Evolutionary conservation across 192 early-diverging fungal species (phyloP).

Genomic region (Dimargaris verticillata): DNA sequence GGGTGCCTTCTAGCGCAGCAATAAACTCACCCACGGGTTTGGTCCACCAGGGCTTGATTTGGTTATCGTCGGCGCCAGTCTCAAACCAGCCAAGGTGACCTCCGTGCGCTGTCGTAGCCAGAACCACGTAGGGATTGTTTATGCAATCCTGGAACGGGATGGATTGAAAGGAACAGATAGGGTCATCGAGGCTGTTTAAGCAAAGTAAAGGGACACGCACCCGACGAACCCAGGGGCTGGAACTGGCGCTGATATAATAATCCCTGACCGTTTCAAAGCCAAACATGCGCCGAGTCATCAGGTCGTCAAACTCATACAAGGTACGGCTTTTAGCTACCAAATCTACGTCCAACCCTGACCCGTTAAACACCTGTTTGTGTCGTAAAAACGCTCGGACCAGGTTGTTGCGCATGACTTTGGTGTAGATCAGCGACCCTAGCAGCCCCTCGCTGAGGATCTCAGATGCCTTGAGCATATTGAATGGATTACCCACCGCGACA

Average conservation of each 20-base stretch:
- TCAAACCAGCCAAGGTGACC: slow-evolving; percentile 90
- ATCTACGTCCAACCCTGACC: slow-evolving; percentile 25
- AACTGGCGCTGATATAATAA: slow-evolving; percentile 55
- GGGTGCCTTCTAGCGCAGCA: slow-evolving; percentile 24
- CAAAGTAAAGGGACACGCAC: slow-evolving; percentile 71
- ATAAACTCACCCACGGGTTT: slow-evolving; percentile 53
- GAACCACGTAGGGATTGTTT: slow-evolving; percentile 59
- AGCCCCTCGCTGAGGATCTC: slow-evolving; percentile 30
- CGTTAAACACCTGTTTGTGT: slow-evolving; percentile 20
- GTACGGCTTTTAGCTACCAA: slow-evolving; percentile 32
- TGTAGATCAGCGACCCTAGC: slow-evolving; percentile 38
- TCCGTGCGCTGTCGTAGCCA: slow-evolving; percentile 65
- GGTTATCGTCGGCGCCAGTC: slow-evolving; percentile 17
- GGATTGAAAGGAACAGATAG: slow-evolving; percentile 48
- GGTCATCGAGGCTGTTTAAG: slow-evolving; percentile 76
- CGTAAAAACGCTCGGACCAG: slow-evolving; percentile 32
- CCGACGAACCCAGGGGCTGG: slow-evolving; percentile 34
- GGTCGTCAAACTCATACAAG: slow-evolving; percentile 74
- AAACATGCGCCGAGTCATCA: slow-evolving; percentile 51
- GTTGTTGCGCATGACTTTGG: slow-evolving; percentile 34
- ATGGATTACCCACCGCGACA: slow-evolving; percentile 75
- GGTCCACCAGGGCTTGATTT: slow-evolving; percentile 38
- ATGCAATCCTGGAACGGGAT: slow-evolving; percentile 57
- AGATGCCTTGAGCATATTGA: slow-evolving; percentile 45
- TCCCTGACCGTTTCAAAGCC: slow-evolving; percentile 69